A percentile compares a stretch with the other conserved stretches of the same genome.
These are phyloP conservation scores for Trichoderma guizhouense DNA, from an alignment of 2,329 filamentous ascomycete species.

Conservation along the genomic window DNA sequence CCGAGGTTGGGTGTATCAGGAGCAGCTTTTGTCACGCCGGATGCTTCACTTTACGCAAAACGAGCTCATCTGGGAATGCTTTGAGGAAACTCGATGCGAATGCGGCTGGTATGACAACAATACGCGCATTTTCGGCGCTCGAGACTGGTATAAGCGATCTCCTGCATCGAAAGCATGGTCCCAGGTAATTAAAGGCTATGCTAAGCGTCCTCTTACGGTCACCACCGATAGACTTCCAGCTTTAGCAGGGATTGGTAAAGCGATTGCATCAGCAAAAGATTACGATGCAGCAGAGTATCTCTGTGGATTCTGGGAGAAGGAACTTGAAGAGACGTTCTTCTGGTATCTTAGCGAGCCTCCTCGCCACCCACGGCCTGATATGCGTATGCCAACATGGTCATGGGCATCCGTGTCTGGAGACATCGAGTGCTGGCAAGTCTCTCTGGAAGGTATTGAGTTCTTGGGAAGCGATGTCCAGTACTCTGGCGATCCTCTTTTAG, in stretches of 20 bases:
- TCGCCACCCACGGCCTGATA: neutral
- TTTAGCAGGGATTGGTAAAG: constrained; percentile 18
- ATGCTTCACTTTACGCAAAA: constrained; percentile 22
- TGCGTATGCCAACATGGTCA: constrained; percentile 17
- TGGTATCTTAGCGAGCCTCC: constrained; percentile 12
- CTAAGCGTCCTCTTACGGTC: constrained; percentile 15
- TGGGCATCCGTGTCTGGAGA: constrained; percentile 20
- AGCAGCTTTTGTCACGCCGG: constrained; percentile 22
- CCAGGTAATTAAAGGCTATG: constrained; percentile 13
- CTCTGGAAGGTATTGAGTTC: constrained; percentile 10
- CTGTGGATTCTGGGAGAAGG: constrained; percentile 18
- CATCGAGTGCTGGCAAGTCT: neutral
- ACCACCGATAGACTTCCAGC: constrained; percentile 17
- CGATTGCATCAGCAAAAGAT: neutral
- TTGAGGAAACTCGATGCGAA: constrained; percentile 16
- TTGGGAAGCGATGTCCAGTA: neutral
- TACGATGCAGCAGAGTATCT: constrained; percentile 6
- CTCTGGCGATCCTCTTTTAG: constrained; percentile 2
- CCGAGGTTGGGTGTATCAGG: constrained; percentile 25
- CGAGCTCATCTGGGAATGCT: constrained; percentile 23
- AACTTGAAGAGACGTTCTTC: constrained; percentile 17
- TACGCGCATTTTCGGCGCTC: no score
- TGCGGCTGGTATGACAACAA: constrained; percentile 15
- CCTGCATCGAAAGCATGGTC: neutral
- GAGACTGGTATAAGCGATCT: neutral